These are phyloP conservation scores for Vaccinium darrowii DNA, from an alignment of 148 eudicot genomes.

Conservation along the genomic window DNA sequence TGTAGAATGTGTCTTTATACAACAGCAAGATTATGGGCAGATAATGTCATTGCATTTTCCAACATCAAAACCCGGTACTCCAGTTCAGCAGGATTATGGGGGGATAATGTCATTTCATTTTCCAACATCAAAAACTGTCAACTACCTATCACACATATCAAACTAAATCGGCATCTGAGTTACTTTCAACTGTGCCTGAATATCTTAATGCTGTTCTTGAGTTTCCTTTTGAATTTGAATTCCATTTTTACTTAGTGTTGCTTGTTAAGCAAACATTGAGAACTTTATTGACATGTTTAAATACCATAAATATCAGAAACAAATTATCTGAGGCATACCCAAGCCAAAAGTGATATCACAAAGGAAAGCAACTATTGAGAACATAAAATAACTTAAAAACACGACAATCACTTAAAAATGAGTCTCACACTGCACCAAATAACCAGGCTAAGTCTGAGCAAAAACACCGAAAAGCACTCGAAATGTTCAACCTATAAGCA, in stretches of 20 bases:
- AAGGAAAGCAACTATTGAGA: neutral
- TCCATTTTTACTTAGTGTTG: no score
- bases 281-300: neutral
- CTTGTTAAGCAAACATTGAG: neutral
- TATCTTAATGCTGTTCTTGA: neutral
- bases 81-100: no score
- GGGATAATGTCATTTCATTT: no score
- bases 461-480: neutral
- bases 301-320: neutral
- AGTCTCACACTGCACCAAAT: neutral
- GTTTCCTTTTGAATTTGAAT: neutral
- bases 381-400: neutral
- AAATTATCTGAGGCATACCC: neutral
- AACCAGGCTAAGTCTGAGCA: neutral
- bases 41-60: no score
- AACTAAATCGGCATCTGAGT: no score
- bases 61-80: no score
- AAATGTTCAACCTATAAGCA: neutral
- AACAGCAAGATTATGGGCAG: no score
- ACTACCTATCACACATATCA: no score
- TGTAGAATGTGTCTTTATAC: no score
- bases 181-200: neutral
- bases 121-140: no score
- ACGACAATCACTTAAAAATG: neutral
- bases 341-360: neutral